These are phyloP conservation scores for Cinnamomum chago DNA, from an alignment of 164 flowering plant species.

Conservation along the genomic window DNA sequence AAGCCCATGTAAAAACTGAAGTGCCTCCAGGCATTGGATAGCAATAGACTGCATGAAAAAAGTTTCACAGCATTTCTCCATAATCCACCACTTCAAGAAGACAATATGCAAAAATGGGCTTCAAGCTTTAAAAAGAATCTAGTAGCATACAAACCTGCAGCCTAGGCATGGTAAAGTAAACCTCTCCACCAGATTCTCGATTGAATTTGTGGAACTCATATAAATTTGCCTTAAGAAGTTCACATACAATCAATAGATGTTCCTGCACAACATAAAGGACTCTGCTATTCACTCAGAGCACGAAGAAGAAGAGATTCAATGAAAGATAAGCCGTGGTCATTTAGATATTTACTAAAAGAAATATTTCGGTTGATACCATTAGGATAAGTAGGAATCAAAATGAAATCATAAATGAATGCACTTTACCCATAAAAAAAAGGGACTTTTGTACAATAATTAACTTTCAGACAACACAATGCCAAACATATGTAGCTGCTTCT, in stretches of 20 bases:
- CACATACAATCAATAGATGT: conserved; percentile 94
- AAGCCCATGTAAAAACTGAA: conserved; percentile 89
- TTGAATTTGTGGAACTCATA: conserved; percentile 98
- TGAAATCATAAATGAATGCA: too few relatives aligned
- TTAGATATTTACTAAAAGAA: too few relatives aligned
- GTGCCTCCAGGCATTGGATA: conserved; percentile 95
- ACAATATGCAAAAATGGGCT: neutral
- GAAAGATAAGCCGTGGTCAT: too few relatives aligned
- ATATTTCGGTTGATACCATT: too few relatives aligned
- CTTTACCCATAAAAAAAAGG: too few relatives aligned
- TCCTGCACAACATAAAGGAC: conserved; percentile 46
- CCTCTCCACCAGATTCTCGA: conserved; percentile 99
- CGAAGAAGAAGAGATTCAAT: too few relatives aligned
- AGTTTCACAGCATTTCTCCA: conserved; percentile 8
- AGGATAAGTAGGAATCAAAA: too few relatives aligned
- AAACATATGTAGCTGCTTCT: too few relatives aligned
- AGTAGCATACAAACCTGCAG: conserved; percentile 62
- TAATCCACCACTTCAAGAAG: conserved; percentile 6
- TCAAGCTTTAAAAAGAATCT: neutral
- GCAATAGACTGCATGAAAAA: conserved; percentile 78
- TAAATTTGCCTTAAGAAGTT: conserved; percentile 94
- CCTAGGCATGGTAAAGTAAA: conserved; percentile 99
- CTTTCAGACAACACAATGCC: too few relatives aligned
- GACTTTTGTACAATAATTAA: too few relatives aligned
- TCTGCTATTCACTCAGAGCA: too few relatives aligned